Evolutionary conservation across 2,329 filamentous ascomycete species (phyloP).

Genomic region (Hysterium pulicare): DNA sequence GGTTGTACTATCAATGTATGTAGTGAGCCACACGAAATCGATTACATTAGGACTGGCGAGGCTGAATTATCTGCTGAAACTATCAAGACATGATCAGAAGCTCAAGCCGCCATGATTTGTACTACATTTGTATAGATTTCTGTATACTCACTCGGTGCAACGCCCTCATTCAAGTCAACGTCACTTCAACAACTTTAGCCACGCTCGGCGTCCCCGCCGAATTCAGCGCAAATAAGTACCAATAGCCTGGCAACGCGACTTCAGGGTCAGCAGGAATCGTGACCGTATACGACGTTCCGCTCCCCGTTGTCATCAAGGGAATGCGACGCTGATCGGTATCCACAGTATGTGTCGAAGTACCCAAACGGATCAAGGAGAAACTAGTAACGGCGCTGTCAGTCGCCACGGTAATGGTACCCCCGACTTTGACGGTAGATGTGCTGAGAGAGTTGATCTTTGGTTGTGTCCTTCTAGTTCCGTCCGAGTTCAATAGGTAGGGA

Average conservation of each 20-base stretch:
- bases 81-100: too few relatives aligned
- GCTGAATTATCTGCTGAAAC: too few relatives aligned
- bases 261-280: slow-evolving; percentile 48
- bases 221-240: slow-evolving; percentile 53
- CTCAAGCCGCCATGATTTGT: too few relatives aligned
- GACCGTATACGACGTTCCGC: slow-evolving; percentile 38
- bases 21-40: too few relatives aligned
- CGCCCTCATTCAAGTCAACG: background rate
- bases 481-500: slow-evolving; percentile 51
- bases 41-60: too few relatives aligned
- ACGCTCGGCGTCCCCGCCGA: slow-evolving; percentile 46
- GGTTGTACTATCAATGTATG: too few relatives aligned
- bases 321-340: slow-evolving; percentile 59
- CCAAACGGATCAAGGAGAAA: slow-evolving; percentile 48
- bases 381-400: slow-evolving; percentile 24
- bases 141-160: too few relatives aligned
- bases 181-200: slow-evolving; percentile 40
- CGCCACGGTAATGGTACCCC: slow-evolving; percentile 28
- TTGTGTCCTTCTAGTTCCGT: slow-evolving; percentile 42
- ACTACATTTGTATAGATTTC: too few relatives aligned
- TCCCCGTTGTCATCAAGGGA: slow-evolving; percentile 34
- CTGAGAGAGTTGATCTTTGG: slow-evolving; percentile 43
- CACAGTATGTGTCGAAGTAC: slow-evolving; percentile 53
- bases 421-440: slow-evolving; percentile 25
- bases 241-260: slow-evolving; percentile 52